A percentile compares a stretch with the other conserved stretches of the same genome.
Conservation (phyloP, 192 early-diverging fungal species). For the Irineochytrium annulatum region DNA sequence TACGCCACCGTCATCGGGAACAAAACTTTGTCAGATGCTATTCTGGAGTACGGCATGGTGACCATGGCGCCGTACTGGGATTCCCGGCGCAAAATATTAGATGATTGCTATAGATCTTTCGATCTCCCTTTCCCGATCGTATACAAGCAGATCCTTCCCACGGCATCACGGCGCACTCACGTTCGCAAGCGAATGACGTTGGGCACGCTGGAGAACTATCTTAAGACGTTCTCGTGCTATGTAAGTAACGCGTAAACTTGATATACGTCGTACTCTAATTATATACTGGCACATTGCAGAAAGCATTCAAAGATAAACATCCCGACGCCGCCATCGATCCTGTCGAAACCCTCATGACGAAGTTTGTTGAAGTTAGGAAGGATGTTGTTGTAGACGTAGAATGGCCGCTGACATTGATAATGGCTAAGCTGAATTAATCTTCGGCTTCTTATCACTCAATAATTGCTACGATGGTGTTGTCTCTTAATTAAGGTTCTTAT, state of each 20-base stretch:
- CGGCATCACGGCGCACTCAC: slow-evolving; percentile 6
- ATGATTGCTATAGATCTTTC: slow-evolving; percentile 42
- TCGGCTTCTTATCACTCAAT: too few species aligned
- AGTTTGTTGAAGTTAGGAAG: slow-evolving; percentile 20
- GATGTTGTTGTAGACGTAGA: slow-evolving; percentile 33
- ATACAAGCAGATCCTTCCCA: background rate
- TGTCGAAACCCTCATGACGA: slow-evolving; percentile 38
- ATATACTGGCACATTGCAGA: too few species aligned
- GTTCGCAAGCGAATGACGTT: slow-evolving; percentile 40
- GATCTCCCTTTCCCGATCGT: slow-evolving; percentile 41
- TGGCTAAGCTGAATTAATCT: slow-evolving; percentile 17
- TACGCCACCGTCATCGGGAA: slow-evolving; percentile 1
- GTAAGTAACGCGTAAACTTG: slow-evolving; percentile 14
- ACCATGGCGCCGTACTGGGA: slow-evolving; percentile 46
- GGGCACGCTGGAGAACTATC: slow-evolving; percentile 36
- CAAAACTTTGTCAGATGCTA: background rate
- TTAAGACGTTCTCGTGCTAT: slow-evolving; percentile 62
- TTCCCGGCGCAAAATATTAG: slow-evolving; percentile 33
- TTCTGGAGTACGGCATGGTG: slow-evolving; percentile 25
- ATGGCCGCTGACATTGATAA: slow-evolving; percentile 51
- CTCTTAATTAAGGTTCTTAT: too few species aligned
- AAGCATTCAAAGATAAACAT: slow-evolving; percentile 14
- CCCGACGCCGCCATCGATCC: slow-evolving; percentile 29
- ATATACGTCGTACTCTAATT: too few species aligned
- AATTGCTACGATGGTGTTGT: too few species aligned